A percentile compares a stretch with the other conserved stretches of the same genome.
Evolutionary conservation across 805 yeast species (phyloP).

Genomic region (Candida methanosorbosa): DNA sequence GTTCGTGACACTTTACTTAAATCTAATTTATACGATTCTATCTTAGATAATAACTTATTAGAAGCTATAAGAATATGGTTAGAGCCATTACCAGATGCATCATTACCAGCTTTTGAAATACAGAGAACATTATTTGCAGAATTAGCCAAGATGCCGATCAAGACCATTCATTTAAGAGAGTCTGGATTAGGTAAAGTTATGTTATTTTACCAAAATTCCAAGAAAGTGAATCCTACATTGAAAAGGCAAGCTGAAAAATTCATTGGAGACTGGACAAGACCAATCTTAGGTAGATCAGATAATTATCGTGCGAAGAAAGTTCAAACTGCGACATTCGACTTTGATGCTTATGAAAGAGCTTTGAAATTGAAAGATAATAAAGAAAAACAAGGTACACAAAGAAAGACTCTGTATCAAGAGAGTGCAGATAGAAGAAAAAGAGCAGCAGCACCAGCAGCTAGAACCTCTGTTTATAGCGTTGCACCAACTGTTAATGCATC

Average conservation of each 20-base stretch:
- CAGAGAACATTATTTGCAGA: conserved; percentile 80
- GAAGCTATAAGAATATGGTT: conserved; percentile 95
- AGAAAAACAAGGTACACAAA: conserved; percentile 22
- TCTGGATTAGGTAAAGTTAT: conserved; percentile 91
- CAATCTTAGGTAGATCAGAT: conserved; percentile 92
- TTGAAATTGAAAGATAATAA: conserved; percentile 20
- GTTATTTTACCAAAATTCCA: conserved; percentile 85
- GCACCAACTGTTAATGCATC: conserved; percentile 74
- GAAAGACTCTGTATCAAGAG: conserved; percentile 75
- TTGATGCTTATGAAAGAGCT: conserved; percentile 39
- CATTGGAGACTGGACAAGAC: conserved; percentile 97
- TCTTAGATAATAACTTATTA: conserved; percentile 84
- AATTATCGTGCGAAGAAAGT: conserved; percentile 84
- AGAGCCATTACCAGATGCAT: conserved; percentile 96
- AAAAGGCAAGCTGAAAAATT: conserved; percentile 85
- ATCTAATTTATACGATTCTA: conserved; percentile 83
- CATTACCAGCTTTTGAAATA: conserved; percentile 94
- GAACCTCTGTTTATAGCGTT: conserved; percentile 79
- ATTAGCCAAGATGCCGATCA: conserved; percentile 73
- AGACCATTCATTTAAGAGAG: conserved; percentile 91
- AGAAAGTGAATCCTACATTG: conserved; percentile 78
- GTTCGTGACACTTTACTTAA: conserved; percentile 71
- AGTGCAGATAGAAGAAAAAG: conserved; percentile 87
- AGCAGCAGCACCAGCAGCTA: conserved; percentile 92
- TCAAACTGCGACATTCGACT: conserved; percentile 59